Evolutionary conservation across 805 yeast species (phyloP).

Genomic region (Clavispora fructus): DNA sequence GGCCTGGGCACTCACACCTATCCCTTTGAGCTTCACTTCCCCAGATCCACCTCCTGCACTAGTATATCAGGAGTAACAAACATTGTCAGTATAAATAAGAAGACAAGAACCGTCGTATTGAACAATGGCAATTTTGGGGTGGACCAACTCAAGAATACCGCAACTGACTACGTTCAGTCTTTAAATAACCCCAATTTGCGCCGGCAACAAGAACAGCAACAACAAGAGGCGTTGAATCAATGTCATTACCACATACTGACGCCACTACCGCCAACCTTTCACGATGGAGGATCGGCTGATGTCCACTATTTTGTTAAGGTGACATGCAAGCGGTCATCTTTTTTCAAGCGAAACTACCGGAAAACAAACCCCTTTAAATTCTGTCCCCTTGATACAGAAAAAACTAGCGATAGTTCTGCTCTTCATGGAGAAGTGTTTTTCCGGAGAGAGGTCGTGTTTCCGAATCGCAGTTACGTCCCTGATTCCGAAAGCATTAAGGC

Average conservation of each 20-base stretch:
- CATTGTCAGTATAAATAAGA: constrained; percentile 25
- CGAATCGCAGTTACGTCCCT: background rate
- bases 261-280: constrained; percentile 13
- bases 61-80: constrained; percentile 30
- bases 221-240: background rate
- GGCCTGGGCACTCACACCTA: constrained; percentile 48
- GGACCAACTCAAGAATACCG: constrained; percentile 14
- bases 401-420: background rate
- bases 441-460: background rate
- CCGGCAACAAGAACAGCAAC: background rate
- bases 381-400: constrained; percentile 42
- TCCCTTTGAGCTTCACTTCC: constrained; percentile 44
- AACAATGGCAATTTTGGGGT: constrained; percentile 29
- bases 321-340: constrained; percentile 50
- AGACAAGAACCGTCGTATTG: constrained; percentile 23
- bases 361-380: constrained; percentile 47
- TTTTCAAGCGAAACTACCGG: constrained; percentile 44
- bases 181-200: background rate
- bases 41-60: constrained; percentile 38
- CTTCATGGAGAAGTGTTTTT: background rate
- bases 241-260: constrained; percentile 5
- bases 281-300: constrained; percentile 27
- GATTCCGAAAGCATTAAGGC: background rate
- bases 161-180: constrained; percentile 5
- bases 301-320: constrained; percentile 55